These are phyloP conservation scores for Cyclotella cryptica DNA, from an alignment of 108 stramenopile species.

Conservation along the genomic window DNA sequence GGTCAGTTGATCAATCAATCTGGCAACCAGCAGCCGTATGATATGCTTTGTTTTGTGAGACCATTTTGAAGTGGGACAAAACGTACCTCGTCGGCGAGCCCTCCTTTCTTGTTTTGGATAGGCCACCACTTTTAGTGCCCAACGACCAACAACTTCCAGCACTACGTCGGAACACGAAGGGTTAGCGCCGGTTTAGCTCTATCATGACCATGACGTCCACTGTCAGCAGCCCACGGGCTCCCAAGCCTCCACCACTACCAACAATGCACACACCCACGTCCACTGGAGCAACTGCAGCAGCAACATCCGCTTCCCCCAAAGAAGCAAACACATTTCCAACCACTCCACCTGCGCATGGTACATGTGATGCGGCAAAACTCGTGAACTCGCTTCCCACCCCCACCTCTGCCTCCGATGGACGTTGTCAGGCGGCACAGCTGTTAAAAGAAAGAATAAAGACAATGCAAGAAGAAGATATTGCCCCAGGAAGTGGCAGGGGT, in stretches of 20 bases:
- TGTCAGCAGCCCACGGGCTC: not conserved
- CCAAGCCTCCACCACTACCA: constrained; percentile 8
- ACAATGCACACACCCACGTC: constrained; percentile 6
- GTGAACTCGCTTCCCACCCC: constrained; percentile 34
- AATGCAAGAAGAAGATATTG: constrained; percentile 21
- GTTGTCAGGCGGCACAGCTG: constrained; percentile 32
- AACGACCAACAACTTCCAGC: not conserved
- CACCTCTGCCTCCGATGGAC: constrained; percentile 36
- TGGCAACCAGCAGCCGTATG: too few relatives aligned
- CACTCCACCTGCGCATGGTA: not conserved
- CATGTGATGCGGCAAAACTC: not conserved
- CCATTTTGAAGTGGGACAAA: too few relatives aligned
- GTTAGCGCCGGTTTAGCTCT: too few relatives aligned
- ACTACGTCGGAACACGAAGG: too few relatives aligned
- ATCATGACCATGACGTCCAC: constrained; percentile 2
- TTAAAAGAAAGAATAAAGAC: constrained; percentile 26
- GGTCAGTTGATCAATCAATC: too few relatives aligned
- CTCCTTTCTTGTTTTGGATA: too few relatives aligned
- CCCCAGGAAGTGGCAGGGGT: not conserved
- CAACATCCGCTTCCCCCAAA: not conserved
- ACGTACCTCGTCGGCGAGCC: too few relatives aligned
- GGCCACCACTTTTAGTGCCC: too few relatives aligned
- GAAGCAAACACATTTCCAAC: not conserved
- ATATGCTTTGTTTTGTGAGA: too few relatives aligned
- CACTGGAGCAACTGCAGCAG: not conserved